These are phyloP conservation scores for Aspergillus unguis DNA, from an alignment of 2,329 filamentous ascomycete species.

Conservation along the genomic window DNA sequence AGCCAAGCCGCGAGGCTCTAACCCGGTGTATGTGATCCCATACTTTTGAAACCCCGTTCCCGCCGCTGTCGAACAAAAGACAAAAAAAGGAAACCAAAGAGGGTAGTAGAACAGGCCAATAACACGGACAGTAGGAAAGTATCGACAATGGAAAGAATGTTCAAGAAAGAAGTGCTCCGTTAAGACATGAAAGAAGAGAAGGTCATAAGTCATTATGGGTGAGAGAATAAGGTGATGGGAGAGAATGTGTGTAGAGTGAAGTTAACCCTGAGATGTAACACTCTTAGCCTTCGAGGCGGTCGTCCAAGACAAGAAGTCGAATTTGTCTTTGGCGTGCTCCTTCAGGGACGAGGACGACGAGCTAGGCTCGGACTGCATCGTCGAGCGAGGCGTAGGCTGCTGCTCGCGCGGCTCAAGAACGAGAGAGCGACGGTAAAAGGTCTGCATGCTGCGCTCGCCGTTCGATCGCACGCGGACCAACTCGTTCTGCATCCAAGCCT, in stretches of 20 bases:
- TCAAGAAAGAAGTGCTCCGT: constrained; percentile 5
- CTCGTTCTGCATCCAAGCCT: constrained; percentile 86
- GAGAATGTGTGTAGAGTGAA: background rate
- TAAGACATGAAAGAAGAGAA: constrained; percentile 14
- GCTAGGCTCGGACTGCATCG: constrained; percentile 27
- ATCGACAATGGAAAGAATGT: constrained; percentile 14
- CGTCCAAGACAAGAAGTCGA: constrained; percentile 53
- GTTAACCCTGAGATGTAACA: constrained; percentile 34
- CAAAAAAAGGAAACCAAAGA: constrained; percentile 7
- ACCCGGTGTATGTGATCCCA: constrained; percentile 9
- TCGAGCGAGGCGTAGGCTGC: constrained; percentile 19
- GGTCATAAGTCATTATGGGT: constrained; percentile 21
- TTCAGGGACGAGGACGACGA: constrained; percentile 29
- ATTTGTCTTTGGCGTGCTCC: constrained; percentile 48
- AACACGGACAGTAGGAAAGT: constrained; percentile 2
- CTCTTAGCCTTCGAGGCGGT: constrained; percentile 44
- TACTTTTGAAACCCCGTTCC: constrained; percentile 12
- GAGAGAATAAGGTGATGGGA: background rate
- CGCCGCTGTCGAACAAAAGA: constrained; percentile 6
- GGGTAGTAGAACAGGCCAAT: background rate
- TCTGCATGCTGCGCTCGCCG: constrained; percentile 61
- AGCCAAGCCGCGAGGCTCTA: constrained; percentile 15
- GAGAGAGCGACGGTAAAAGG: constrained; percentile 78
- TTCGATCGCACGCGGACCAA: constrained; percentile 69
- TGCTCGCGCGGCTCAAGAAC: constrained; percentile 66